Evolutionary conservation across 1,139 yeast genomes (phyloP).

Genomic region (Yamadazyma dendronema): DNA sequence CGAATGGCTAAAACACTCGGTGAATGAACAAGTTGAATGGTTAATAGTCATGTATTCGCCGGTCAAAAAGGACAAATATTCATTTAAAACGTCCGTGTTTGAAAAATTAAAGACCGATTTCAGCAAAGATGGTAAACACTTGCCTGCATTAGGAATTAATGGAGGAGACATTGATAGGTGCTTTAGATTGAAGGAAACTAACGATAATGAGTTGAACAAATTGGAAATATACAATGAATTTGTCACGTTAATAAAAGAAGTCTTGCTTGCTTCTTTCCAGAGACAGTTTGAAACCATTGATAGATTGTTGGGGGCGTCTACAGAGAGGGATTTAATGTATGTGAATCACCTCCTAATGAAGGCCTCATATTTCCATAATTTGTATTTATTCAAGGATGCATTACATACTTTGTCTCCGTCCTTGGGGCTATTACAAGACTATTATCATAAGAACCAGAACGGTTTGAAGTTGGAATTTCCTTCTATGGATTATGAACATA

Average conservation of each 20-base stretch:
- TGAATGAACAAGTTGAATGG: conserved; percentile 53
- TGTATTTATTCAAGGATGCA: conserved; percentile 60
- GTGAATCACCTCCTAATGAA: conserved; percentile 20
- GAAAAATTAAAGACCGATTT: conserved; percentile 72
- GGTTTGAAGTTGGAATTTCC: conserved; percentile 14
- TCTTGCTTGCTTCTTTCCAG: conserved; percentile 57
- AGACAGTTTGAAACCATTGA: conserved; percentile 36
- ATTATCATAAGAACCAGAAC: conserved; percentile 21
- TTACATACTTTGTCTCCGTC: conserved; percentile 45
- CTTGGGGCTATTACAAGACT: conserved; percentile 20
- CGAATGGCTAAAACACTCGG: conserved; percentile 68
- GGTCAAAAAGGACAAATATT: conserved; percentile 42
- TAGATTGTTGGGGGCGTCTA: conserved; percentile 10
- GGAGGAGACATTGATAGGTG: conserved; percentile 13
- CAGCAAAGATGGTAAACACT: conserved; percentile 44
- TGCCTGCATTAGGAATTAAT: conserved; percentile 11
- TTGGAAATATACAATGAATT: conserved; percentile 52
- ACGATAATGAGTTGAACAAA: conserved; percentile 35
- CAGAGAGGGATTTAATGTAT: conserved; percentile 8
- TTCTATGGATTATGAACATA: conserved; percentile 15
- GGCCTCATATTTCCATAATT: conserved; percentile 38
- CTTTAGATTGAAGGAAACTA: conserved; percentile 24
- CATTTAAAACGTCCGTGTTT: conserved; percentile 54
- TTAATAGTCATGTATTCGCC: conserved; percentile 58
- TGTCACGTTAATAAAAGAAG: conserved; percentile 45